phyloP scores from a whole-genome alignment of 106 monocot species.

The Iris macrosiphon region DNA sequence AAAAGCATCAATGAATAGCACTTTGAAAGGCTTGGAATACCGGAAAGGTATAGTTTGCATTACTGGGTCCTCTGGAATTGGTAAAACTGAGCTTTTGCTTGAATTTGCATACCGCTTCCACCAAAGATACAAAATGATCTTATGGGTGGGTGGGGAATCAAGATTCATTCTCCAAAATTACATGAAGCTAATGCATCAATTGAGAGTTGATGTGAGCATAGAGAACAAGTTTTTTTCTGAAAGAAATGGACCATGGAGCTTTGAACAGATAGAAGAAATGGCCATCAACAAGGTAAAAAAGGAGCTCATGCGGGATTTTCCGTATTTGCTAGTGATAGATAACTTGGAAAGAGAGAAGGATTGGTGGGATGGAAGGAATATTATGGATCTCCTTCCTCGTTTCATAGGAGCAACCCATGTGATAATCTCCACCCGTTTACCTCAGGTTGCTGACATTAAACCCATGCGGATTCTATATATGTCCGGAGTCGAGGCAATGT shows the following conservation, averaged over 20 bases:
- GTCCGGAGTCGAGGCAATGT: constrained; percentile 30
- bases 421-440: constrained; percentile 59
- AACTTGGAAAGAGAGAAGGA: constrained; percentile 69
- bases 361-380: constrained; percentile 58
- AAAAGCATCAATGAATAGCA: not conserved
- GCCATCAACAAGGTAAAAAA: constrained; percentile 40
- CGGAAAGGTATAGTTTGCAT: constrained; percentile 54
- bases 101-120: constrained; percentile 59
- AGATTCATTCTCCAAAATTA: constrained; percentile 54
- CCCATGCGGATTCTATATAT: constrained; percentile 29
- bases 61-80: constrained; percentile 60
- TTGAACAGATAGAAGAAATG: constrained; percentile 38
- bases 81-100: constrained; percentile 69
- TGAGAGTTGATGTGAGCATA: constrained; percentile 43
- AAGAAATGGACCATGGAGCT: constrained; percentile 4
- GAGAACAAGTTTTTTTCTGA: constrained; percentile 3
- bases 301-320: constrained; percentile 63
- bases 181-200: constrained; percentile 34
- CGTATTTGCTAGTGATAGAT: constrained; percentile 71
- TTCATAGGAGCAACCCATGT: constrained; percentile 46
- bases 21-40: not conserved
- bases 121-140: constrained; percentile 64
- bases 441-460: constrained; percentile 27
- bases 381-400: constrained; percentile 59
- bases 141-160: constrained; percentile 71